Evolutionary conservation across 108 stramenopile species (phyloP), one percentile per base, ranked within the genome.

Genomic region (Nannochloropsis gaditana): DNA sequence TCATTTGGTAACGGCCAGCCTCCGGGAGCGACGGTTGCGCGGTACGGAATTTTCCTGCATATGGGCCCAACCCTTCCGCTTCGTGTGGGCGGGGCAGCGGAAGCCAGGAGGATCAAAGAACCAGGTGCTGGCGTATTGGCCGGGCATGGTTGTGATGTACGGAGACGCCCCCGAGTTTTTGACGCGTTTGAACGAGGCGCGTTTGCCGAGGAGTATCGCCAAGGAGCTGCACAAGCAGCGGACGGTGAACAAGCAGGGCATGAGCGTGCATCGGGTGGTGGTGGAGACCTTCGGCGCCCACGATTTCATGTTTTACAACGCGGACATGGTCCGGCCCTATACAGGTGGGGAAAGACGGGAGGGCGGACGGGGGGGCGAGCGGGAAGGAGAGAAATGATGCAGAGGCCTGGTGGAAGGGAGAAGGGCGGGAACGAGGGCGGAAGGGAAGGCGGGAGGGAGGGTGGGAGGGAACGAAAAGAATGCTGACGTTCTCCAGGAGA

Each of bases 21-120:
- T 73, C 4, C 15, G n/a, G 59, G 59, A 73, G 59, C 15, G 59
- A n/a, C 3, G 59, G 44, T 43, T 84, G 50, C 31, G 87, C 21
- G 87, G 87, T 42, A 82, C 84, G 3, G 84, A 84, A 81, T 84
- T 82, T 45, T 84, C 84, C 42, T 84, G 81, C 11, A 84, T 88
- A 21, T 88, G 87, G 87, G 83, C 84, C 6, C 84, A 84, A 59
- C 87, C 87, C 11, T 44, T 43, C 43, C 79, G 79, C 50, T 84
- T 88, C 9, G 87, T 88, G 4, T 88, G 87, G 87, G 87, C 87
- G 41, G 84, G 84, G 87, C 84, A 88, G 84, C 81, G 81, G 41
- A 88, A 88, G 84, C 59, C 59, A n/a, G 59, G 59, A 2, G 59
- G 59, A 2, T 15, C 59, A 2, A 15, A n/a, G 59, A 15, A 73